phyloP scores from a whole-genome alignment of 225 moss, liverwort and hornwort species.

The Bryum argenteum region DNA sequence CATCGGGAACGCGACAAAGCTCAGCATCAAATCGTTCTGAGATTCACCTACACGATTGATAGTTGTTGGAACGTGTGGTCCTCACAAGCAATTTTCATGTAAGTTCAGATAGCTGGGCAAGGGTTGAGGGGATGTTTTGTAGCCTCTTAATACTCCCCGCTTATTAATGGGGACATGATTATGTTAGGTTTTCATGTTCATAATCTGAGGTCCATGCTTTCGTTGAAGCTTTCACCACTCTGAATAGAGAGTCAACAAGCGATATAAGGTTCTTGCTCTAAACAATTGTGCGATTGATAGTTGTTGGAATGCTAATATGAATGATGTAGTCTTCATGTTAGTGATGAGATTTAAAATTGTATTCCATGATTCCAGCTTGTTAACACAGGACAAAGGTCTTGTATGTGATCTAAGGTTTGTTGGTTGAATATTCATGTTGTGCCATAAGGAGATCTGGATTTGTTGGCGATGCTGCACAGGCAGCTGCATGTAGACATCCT shows the following conservation, averaged over 20 bases:
- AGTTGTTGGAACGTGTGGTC: neutral
- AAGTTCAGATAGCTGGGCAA: neutral
- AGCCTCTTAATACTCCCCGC: neutral
- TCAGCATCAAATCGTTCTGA: no score
- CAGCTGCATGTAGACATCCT: conserved; percentile 85
- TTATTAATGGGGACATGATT: neutral
- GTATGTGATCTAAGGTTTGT: conserved; percentile 1
- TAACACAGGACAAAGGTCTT: no score
- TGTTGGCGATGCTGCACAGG: conserved; percentile 82
- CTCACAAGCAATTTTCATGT: neutral
- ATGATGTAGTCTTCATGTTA: neutral
- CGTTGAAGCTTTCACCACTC: neutral
- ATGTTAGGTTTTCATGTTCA: neutral
- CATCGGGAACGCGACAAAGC: no score
- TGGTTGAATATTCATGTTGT: conserved; percentile 51
- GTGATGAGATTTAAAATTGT: no score
- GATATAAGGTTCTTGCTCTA: no score
- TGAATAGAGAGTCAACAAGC: no score
- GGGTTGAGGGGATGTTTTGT: neutral
- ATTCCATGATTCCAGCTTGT: neutral
- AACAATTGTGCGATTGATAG: no score
- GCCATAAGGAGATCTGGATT: conserved; percentile 93
- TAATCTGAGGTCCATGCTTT: no score
- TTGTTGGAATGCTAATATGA: neutral
- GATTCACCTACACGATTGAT: no score